Conservation (phyloP, 352 stramenopile genomes). For the Thraustochytrium sp. region DNA sequence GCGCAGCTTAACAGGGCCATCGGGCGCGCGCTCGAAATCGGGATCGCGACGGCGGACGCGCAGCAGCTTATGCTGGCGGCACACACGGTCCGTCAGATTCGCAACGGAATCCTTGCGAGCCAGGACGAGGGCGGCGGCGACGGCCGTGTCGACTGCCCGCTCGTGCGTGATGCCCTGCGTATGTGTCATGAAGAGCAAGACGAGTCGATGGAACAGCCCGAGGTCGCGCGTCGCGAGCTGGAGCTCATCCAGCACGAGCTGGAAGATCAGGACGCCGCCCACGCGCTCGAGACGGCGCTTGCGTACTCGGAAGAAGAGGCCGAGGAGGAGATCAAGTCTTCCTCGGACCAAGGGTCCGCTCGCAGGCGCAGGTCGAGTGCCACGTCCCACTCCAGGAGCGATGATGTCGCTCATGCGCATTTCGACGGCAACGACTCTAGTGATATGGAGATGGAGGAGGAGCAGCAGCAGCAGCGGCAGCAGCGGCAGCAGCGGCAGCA, state of each 20-base stretch:
- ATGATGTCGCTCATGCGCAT: too few relatives aligned
- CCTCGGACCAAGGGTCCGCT: too few relatives aligned
- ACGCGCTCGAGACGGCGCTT: not conserved
- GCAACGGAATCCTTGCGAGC: constrained; percentile 22
- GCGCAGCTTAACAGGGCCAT: constrained; percentile 16
- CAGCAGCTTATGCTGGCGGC: constrained; percentile 22
- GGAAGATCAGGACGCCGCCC: constrained; percentile 15
- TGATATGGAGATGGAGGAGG: too few relatives aligned
- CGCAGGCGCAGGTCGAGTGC: too few relatives aligned
- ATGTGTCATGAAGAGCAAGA: constrained; percentile 19
- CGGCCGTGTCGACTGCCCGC: not conserved
- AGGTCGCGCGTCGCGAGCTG: not conserved
- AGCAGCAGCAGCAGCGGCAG: too few relatives aligned
- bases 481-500: too few relatives aligned
- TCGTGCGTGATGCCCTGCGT: constrained; percentile 21
- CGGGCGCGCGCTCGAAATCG: constrained; percentile 6
- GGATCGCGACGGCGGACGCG: not conserved
- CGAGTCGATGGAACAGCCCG: not conserved
- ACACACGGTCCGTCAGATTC: constrained; percentile 26
- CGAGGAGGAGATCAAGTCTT: too few relatives aligned
- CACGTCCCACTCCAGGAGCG: too few relatives aligned
- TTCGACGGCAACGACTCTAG: too few relatives aligned
- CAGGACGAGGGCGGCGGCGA: not conserved
- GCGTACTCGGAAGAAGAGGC: too few relatives aligned
- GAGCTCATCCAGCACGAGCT: constrained; percentile 4